Base-by-base conservation (phyloP, 2,329 filamentous ascomycete species). In the Lizonia empirigonia region DNA sequence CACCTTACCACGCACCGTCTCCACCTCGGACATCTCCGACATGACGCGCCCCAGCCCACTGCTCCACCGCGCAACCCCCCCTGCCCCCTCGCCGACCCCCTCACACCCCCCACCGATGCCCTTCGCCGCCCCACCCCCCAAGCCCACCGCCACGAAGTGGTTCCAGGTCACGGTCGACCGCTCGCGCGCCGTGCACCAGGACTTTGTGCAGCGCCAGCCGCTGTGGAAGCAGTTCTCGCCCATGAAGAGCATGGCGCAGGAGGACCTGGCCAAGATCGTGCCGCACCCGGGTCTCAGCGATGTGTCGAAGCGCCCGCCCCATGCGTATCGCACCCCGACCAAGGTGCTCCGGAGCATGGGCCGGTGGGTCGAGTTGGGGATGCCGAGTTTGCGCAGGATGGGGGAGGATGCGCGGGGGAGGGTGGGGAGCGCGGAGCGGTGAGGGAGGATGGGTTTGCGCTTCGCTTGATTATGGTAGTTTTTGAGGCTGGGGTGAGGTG, bases 81-180 rank as follows among this genome's bases (percentile, higher is more conserved):
- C 22, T 26, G 39, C 44, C 19, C 36, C 36, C 15, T 22, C 33
- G 30, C 36, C 36, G 26, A 20, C 45, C 51, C 24, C 39, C 41
- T 9, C 37, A 30, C 16, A 32, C 18, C 37, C 52, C n/a, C 13
- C 54, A 7, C 58, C 61, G 12, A 47, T 72, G 49, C 69, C 68
- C 36, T 69, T 68, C 52, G 56, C 39, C 22, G 13, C 38, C 0
- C 44, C 40, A 1, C 24, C 45, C 5, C 42, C 34, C 32, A 38
- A 19, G 13, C 9, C 29, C 10, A 59, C 39, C n/a, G 26, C n/a
- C 7, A 66, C 62, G 9, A 70, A 67, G 42, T 70, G 64, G 62
- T 79, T 78, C 60, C 73, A 77, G 45, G 60, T 79, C 29, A 69
- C 68, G 13, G 59, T 76, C 30, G 73, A 76, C 55, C 62, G 67